Evolutionary conservation across 2,329 filamentous ascomycete species (phyloP).

Genomic region (Rhexocercosporidium sp.): DNA sequence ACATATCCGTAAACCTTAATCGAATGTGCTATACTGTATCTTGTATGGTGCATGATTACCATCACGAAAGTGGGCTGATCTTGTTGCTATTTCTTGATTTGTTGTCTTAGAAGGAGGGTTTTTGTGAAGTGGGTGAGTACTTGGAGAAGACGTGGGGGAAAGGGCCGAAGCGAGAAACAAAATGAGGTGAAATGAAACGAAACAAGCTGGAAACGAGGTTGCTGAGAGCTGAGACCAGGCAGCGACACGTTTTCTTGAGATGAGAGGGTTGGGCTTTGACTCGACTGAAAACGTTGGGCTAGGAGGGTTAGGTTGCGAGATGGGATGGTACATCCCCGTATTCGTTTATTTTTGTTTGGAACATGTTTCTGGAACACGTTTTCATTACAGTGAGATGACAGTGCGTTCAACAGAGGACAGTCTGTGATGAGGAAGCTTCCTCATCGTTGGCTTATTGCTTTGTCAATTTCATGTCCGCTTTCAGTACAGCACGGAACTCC

Average conservation of each 20-base stretch:
- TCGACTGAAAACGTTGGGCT: not conserved
- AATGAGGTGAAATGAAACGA: not conserved
- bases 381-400: not conserved
- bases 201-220: slow-evolving; percentile 2
- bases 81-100: not conserved
- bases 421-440: not conserved
- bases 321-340: not conserved
- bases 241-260: not conserved
- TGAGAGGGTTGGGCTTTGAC: not conserved
- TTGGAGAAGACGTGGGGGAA: not conserved
- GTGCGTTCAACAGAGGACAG: not conserved
- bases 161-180: not conserved
- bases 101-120: not conserved
- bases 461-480: too few species aligned
- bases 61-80: too few species aligned
- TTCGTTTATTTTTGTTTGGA: not conserved
- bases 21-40: not conserved
- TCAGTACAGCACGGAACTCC: too few species aligned
- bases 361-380: not conserved
- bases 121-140: too few species aligned
- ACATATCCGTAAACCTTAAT: not conserved
- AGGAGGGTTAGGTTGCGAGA: not conserved
- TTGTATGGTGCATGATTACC: too few species aligned
- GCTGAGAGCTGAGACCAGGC: not conserved
- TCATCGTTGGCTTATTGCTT: too few species aligned